A percentile compares a stretch with the other conserved stretches of the same genome.
phyloP scores from a whole-genome alignment of 257 asterid species.

The Anisodus acutangulus region DNA sequence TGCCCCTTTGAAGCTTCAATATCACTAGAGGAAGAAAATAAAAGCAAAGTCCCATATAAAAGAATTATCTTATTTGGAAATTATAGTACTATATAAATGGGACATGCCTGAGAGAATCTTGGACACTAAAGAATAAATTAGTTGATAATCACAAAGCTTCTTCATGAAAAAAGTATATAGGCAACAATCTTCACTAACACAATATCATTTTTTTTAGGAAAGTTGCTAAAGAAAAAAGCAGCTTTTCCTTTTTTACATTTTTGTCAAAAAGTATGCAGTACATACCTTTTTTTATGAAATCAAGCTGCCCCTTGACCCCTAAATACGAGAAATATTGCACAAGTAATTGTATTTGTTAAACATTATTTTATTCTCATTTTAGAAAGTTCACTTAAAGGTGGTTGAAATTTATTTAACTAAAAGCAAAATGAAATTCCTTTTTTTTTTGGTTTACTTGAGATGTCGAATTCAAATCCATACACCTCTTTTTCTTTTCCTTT shows the following conservation, averaged over 20 bases:
- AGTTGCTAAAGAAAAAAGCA: slow-evolving; percentile 3
- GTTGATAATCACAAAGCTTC: slow-evolving; percentile 11
- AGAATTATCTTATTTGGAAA: too few relatives aligned
- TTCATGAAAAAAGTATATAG: slow-evolving; percentile 22
- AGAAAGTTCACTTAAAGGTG: background rate
- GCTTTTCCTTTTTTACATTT: background rate
- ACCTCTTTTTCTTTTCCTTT: background rate
- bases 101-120: slow-evolving; percentile 4
- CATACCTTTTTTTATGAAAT: background rate
- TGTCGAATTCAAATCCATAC: background rate
- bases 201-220: background rate
- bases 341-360: background rate
- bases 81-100: background rate
- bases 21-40: too few relatives aligned
- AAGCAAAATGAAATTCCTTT: background rate
- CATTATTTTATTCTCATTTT: background rate
- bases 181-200: background rate
- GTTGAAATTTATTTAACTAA: background rate
- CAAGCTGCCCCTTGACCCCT: background rate
- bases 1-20: too few relatives aligned
- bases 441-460: background rate
- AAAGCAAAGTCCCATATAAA: too few relatives aligned
- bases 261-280: slow-evolving; percentile 29
- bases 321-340: background rate
- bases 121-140: background rate